Evolutionary conservation across 2,329 filamentous ascomycete genomes (phyloP).

Genomic region (Hyphodiscus sp.): DNA sequence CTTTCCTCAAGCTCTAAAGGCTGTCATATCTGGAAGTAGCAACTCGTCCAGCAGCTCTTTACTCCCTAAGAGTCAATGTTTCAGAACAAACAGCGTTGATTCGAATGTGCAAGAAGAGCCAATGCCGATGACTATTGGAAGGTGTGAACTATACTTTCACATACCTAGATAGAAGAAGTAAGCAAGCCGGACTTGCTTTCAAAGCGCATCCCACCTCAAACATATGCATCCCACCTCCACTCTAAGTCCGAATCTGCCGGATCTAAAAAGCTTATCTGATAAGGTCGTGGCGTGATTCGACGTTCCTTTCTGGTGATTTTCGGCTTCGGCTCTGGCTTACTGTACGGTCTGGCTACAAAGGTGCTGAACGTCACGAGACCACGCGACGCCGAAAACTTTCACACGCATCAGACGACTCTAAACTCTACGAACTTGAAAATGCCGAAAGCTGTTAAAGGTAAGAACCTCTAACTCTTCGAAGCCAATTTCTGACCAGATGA

Average conservation of each 20-base stretch:
- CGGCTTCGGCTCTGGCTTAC: neutral
- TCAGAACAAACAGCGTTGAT: neutral
- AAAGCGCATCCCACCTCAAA: neutral
- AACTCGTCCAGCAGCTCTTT: neutral
- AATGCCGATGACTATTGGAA: neutral
- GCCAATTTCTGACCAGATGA: neutral
- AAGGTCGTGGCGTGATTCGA: neutral
- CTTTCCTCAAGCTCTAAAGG: neutral
- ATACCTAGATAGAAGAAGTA: neutral
- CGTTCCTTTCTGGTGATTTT: neutral
- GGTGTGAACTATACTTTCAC: neutral
- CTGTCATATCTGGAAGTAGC: neutral
- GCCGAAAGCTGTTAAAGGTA: slow-evolving; percentile 52
- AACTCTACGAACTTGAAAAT: slow-evolving; percentile 30
- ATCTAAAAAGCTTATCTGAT: neutral
- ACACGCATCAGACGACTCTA: neutral
- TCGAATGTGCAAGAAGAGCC: neutral
- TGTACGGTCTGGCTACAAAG: neutral
- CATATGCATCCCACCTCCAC: neutral
- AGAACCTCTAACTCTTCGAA: neutral
- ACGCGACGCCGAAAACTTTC: neutral
- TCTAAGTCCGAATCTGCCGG: slow-evolving; percentile 1
- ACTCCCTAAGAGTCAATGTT: neutral
- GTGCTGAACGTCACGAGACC: neutral
- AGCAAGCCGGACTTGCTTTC: neutral